Base-by-base conservation (phyloP, 2,329 filamentous ascomycete species). In the Metarhizium brunneum region DNA sequence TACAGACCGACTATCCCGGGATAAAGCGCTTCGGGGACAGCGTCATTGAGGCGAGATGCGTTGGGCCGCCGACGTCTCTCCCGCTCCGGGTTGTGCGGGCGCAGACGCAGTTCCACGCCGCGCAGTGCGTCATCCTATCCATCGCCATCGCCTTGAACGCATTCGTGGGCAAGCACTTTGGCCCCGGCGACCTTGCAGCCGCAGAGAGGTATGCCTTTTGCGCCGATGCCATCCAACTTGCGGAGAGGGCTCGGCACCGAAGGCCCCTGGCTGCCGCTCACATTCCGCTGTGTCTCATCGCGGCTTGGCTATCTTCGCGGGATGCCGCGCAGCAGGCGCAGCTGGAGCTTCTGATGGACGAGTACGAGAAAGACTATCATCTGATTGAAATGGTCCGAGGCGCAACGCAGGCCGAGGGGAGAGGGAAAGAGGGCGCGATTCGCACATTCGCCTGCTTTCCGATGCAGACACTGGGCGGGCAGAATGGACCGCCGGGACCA, bases 251-350 rank as follows among this genome's bases (percentile, higher is more conserved):
- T 1, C 32, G 52, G 14, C 43, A 52, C 13, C 63, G 65, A 48
- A 51, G 64, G 7, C 67, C 68, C 5, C 48, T 69, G 1, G 68
- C 64, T 1, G 62, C 67, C 6, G 61, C 61, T 35, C 64, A 65
- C 25, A 60, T 67, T 32, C 63, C 65, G 5, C 53, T 64, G 1
- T 63, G 59, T 11, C 57, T 69, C 2, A 49, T 65, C 8, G 55
- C 63, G 1, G 67, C 62, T 0, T 67, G 63, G 63, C 59, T 62
- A 0, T 57, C 60, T 25, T 61, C 61, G 2, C 66, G 66, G 3
- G 73, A 76, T 13, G 18, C 13, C 3, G 40, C 7, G 13, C 36
- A 59, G 40, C 49, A 53, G 42, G 18, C 36, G 2, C 51, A 47
- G 5, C 58, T 64, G 35, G 38, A 51, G 20, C 35, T 25, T 6